Base-by-base conservation (phyloP, 345 rosid species). In the Moringa oleifera region DNA sequence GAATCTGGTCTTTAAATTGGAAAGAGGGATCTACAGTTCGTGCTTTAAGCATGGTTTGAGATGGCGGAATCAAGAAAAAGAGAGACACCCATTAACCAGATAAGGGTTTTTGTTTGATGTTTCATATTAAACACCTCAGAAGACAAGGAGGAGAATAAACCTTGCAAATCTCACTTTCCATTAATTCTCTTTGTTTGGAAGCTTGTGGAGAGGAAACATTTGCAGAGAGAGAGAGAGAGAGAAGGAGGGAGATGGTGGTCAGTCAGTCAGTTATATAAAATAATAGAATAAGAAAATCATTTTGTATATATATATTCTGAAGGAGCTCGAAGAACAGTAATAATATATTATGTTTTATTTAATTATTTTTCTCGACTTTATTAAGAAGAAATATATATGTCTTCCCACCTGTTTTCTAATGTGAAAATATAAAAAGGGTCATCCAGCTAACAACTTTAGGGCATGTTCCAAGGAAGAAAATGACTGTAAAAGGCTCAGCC, bases 141-240 rank as follows among this genome's bases (percentile, higher is more conserved):
- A 12, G 54, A 78, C 75, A 74, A 80, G 67, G 55, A 66, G 68
- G 61, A 72, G 72, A 77, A 83, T 67, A 74, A 76, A 77, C 58
- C 71, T 71, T 65, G 80, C 71, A 77, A 81, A 78, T 78, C 89
- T 76, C 77, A 84, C 82, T 84, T 86, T 86, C 89, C 84, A 80
- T 81, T 79, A 80, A 81, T 81, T 83, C 86, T 73, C 90, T 74
- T 77, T 65, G 83, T 84, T 87, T 81, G 88, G 90, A 81, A 83
- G 87, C 73, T 83, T 78, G 82, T 78, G 80, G 62, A 31, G 72
- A 64, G 70, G 77, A 71, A 78, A 80, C 68, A 78, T 78, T 67
- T 74, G 83, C 76, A 72, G 80, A 37, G 59, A 58, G 63, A 64
- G 60, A 65, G 37, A 45, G 59, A 61, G 59, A 64, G 58, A 23